A percentile compares a stretch with the other conserved stretches of the same genome.
Conservation (phyloP, 2,329 filamentous ascomycete species). For the Sarocladium kiliense region DNA sequence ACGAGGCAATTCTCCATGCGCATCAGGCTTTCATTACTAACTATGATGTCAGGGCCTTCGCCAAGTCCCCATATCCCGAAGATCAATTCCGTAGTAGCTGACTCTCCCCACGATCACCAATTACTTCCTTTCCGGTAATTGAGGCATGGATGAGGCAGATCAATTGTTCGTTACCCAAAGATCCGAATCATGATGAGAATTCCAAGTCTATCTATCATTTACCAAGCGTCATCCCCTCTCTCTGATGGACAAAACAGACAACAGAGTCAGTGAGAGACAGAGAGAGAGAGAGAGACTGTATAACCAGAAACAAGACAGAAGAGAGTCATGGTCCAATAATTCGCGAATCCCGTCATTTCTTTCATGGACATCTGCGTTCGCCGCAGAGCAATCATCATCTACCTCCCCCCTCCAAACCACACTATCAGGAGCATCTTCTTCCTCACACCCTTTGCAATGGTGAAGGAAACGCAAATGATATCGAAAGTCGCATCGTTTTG, state of each 20-base stretch:
- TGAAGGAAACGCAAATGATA: no score
- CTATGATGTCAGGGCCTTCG: no score
- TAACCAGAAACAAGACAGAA: not conserved
- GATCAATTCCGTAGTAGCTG: no score
- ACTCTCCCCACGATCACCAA: no score
- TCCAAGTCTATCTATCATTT: conserved; percentile 9
- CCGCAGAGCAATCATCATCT: not conserved
- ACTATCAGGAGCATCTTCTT: no score
- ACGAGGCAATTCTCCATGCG: not conserved
- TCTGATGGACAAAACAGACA: not conserved
- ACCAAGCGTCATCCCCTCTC: not conserved
- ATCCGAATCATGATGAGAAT: not conserved
- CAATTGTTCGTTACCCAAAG: no score
- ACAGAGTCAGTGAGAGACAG: not conserved
- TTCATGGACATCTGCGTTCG: not conserved
- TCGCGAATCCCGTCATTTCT: not conserved
- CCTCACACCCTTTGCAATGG: no score
- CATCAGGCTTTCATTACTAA: no score
- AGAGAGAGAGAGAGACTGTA: not conserved
- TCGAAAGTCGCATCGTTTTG: not conserved
- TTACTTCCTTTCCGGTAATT: no score
- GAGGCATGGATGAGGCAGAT: no score
- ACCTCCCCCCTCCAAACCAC: no score
- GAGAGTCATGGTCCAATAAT: not conserved
- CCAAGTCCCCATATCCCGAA: no score